These are phyloP conservation scores for Pythium grandisporangium DNA, from an alignment of 352 stramenopile genomes.

Conservation along the genomic window DNA sequence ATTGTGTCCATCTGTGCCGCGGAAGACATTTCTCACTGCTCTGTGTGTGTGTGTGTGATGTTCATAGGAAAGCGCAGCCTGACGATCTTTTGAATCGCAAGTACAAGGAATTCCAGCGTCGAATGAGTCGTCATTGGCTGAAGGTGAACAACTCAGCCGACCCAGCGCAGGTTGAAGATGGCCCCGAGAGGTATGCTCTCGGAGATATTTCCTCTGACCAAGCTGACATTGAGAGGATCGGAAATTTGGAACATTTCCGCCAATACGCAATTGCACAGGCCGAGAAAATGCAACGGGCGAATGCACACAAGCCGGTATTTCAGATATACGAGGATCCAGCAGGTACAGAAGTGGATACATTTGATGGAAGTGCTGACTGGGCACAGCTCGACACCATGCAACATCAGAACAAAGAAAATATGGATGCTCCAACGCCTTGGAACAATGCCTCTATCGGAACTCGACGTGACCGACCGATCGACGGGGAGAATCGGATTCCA, in stretches of 20 bases:
- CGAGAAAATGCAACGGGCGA: slow-evolving; percentile 45
- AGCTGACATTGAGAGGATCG: slow-evolving; percentile 36
- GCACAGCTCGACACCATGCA: slow-evolving; percentile 47
- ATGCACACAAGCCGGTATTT: slow-evolving; percentile 82
- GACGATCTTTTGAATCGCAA: slow-evolving; percentile 59
- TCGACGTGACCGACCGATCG: background rate
- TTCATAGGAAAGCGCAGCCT: slow-evolving; percentile 51
- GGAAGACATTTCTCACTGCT: no score
- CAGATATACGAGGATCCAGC: slow-evolving; percentile 65
- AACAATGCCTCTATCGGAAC: slow-evolving; percentile 17
- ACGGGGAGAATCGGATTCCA: background rate
- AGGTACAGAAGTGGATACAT: slow-evolving; percentile 38
- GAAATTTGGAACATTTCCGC: slow-evolving; percentile 53
- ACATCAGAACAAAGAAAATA: slow-evolving; percentile 80
- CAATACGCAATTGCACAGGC: slow-evolving; percentile 43
- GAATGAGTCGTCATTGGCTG: slow-evolving; percentile 78
- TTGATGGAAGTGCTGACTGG: slow-evolving; percentile 57
- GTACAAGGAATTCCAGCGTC: slow-evolving; percentile 77
- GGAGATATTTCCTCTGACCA: slow-evolving; percentile 48
- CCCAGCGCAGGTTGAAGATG: slow-evolving; percentile 21
- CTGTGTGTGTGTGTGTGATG: no score
- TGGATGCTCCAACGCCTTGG: slow-evolving; percentile 38
- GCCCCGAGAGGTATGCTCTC: slow-evolving; percentile 44
- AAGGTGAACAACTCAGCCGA: slow-evolving; percentile 40
- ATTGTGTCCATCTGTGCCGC: no score